Evolutionary conservation across 306 rosid genomes (phyloP), one percentile per base, ranked within the genome.

Genomic region (Alnus glutinosa): DNA sequence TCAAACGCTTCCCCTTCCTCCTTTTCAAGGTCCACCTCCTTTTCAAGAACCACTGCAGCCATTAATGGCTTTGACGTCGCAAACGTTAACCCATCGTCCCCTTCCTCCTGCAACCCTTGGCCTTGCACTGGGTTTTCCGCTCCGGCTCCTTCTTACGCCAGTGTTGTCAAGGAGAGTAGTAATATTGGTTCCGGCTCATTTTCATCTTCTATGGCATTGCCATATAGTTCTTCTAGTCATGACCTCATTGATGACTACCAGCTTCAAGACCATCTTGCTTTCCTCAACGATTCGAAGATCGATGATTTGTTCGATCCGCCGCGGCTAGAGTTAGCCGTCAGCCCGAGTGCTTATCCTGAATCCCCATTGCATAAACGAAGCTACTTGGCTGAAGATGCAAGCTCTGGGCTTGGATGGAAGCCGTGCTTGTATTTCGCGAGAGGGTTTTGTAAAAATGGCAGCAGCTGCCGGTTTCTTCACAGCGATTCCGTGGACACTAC

Each of bases 401-500:
- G 84, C 15, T 42, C 82, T 3, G 97, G 90, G 79, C 80, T 85
- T 74, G 97, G 94, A 23, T 89, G 64, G 52, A 95, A 91, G 88
- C 92, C 95, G 0, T 95, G 98, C 68, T 94, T 95, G 72, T 95
- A 91, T 85, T 95, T 81, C 80, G 97, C 98, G 0, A 89, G 92
- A 68, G 98, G 98, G 13, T 91, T 87, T 73, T 95, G 98, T 80
- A 95, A 95, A 85, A 95, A 95, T 70, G 98, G 98, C 5, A 74
- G 81, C 77, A 86, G 81, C 79, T 95, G 98, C 83, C 93, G 89
- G 90, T 95, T 91, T 85, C 84, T 85, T 79, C 98, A 95, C 83
- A 87, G 88, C 9, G 98, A 94, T 81, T 78, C 91, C 9, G 50
- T 78, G 54, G 98, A 90, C 69, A 69, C 77, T 70, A 19, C 14